Evolutionary conservation across 2,329 filamentous ascomycete genomes (phyloP).

Genomic region (Onygena corvina): DNA sequence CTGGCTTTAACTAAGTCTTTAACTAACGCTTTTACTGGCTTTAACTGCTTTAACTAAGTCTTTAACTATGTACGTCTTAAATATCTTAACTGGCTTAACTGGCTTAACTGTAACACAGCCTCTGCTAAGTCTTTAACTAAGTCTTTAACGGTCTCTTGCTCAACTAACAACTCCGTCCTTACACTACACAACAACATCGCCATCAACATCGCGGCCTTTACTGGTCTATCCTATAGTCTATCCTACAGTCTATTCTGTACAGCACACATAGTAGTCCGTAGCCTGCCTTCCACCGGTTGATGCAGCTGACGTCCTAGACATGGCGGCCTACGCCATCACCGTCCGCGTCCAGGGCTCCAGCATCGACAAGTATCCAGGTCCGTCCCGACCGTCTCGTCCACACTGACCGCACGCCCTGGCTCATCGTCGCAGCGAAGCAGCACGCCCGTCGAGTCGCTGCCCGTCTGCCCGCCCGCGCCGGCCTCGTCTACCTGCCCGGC

Average conservation of each 20-base stretch:
- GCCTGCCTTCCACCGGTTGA: too few species aligned
- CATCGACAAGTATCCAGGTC: constrained; percentile 34
- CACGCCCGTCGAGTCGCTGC: constrained; percentile 38
- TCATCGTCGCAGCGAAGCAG: constrained; percentile 33
- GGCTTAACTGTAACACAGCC: too few species aligned
- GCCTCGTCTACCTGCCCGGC: constrained; percentile 47
- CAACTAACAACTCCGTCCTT: too few species aligned
- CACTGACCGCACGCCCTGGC: neutral
- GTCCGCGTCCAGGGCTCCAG: constrained; percentile 22
- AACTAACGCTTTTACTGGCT: neutral
- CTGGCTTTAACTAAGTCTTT: constrained; percentile 1
- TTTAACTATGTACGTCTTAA: neutral
- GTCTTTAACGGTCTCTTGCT: too few species aligned
- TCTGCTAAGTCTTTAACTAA: too few species aligned
- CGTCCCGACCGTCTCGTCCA: constrained; percentile 10
- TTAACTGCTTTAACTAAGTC: neutral
- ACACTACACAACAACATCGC: too few species aligned
- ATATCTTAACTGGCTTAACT: too few species aligned
- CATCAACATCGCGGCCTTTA: too few species aligned
- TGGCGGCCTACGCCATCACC: constrained; percentile 19
- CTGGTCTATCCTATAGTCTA: too few species aligned
- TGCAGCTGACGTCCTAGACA: neutral
- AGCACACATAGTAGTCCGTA: too few species aligned
- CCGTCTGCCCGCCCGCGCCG: constrained; percentile 28
- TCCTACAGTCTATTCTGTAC: too few species aligned